phyloP scores from a whole-genome alignment of 768 basidiomycete species.

The Pisolithus albus region DNA sequence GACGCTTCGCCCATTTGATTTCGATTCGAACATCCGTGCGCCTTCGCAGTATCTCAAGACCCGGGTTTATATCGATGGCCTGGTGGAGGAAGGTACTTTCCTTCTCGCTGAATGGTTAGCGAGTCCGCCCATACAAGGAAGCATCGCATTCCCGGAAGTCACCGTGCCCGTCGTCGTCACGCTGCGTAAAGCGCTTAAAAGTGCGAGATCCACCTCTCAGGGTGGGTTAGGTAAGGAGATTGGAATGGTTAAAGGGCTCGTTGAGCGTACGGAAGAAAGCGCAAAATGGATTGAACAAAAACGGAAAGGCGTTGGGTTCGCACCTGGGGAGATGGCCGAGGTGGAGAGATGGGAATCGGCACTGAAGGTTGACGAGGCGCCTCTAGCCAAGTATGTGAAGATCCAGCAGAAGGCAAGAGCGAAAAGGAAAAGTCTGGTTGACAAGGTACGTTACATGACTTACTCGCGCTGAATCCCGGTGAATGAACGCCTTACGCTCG shows the following conservation, averaged over 20 bases:
- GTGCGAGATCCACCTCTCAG: slow-evolving; percentile 35
- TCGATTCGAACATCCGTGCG: slow-evolving; percentile 79
- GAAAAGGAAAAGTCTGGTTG: slow-evolving; percentile 58
- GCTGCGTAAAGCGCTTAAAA: slow-evolving; percentile 70
- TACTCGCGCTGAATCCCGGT: background rate
- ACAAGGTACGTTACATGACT: slow-evolving; percentile 52
- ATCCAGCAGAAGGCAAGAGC: slow-evolving; percentile 77
- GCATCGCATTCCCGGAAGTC: slow-evolving; percentile 92
- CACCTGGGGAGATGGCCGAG: slow-evolving; percentile 61
- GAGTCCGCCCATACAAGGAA: slow-evolving; percentile 62
- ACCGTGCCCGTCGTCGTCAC: slow-evolving; percentile 69
- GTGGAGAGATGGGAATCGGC: slow-evolving; percentile 69
- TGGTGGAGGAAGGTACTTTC: slow-evolving; percentile 77
- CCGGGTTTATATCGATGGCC: slow-evolving; percentile 72
- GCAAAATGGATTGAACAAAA: slow-evolving; percentile 67
- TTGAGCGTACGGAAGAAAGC: slow-evolving; percentile 87
- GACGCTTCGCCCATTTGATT: slow-evolving; percentile 82
- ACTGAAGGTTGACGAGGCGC: slow-evolving; percentile 59
- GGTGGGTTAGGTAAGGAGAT: slow-evolving; percentile 46
- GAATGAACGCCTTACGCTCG: slow-evolving; percentile 12
- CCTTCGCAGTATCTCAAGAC: slow-evolving; percentile 88
- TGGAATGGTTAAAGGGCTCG: slow-evolving; percentile 59
- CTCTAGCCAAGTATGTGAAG: slow-evolving; percentile 76
- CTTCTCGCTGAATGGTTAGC: slow-evolving; percentile 79
- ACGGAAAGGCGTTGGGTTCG: slow-evolving; percentile 65